Percentiles rank a stretch among this genome's conserved stretches.
Conservation (phyloP, 352 stramenopile genomes). For the Phytophthora brassicae region DNA sequence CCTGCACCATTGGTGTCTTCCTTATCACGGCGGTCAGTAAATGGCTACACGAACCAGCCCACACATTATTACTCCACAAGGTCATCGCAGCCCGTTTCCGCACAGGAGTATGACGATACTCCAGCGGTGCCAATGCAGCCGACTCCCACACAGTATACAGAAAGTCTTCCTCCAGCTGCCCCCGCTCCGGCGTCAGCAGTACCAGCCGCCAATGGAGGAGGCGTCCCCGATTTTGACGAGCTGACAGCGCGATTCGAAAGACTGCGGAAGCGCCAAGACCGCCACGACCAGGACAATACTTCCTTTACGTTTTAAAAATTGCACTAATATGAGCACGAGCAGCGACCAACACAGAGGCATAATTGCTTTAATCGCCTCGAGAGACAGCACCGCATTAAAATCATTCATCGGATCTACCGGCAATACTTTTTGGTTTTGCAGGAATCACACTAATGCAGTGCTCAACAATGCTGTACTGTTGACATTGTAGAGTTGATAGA, state of each 20-base stretch:
- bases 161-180: slow-evolving; percentile 14
- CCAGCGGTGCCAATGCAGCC: slow-evolving; percentile 9
- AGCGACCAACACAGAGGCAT: no score
- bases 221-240: slow-evolving; percentile 90
- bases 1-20: slow-evolving; percentile 22
- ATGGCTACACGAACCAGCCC: slow-evolving; percentile 42
- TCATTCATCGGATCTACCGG: no score
- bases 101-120: slow-evolving; percentile 17
- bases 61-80: slow-evolving; percentile 37
- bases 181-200: slow-evolving; percentile 7
- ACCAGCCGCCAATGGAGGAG: slow-evolving; percentile 32
- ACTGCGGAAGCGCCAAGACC: slow-evolving; percentile 77
- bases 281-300: slow-evolving; percentile 46
- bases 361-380: no score
- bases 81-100: slow-evolving; percentile 8
- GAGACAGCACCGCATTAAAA: no score
- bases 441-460: no score
- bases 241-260: slow-evolving; percentile 92
- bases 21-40: slow-evolving; percentile 39
- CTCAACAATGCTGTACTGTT: no score
- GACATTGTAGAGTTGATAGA: no score
- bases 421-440: no score
- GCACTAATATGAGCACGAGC: slow-evolving; percentile 5
- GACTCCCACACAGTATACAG: slow-evolving; percentile 10
- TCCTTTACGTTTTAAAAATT: slow-evolving; percentile 70